Evolutionary conservation across 768 basidiomycete species (phyloP), one percentile per base, ranked within the genome.

Genomic region (Coprinellus aureogranulatus): DNA sequence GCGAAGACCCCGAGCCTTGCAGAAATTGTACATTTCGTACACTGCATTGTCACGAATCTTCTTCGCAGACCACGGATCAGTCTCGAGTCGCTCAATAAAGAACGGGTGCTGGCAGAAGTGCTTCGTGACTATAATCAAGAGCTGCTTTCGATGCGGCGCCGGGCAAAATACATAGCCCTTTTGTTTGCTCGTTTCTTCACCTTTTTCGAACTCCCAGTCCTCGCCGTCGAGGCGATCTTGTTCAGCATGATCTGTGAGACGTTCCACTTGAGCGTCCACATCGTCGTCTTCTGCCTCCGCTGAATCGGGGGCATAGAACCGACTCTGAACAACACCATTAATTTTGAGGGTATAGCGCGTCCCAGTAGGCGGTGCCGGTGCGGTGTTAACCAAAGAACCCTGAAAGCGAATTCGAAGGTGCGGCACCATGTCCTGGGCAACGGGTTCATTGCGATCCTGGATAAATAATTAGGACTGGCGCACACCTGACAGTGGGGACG

Each of bases 1-100:
- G 1, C 63, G 45, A 10, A 76, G 65, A 1, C 65, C 68, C 6
- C 67, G 59, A 10, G 23, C 20, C 0, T 62, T 23, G 51, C 75
- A 75, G 58, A 68, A 73, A 1, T 34, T 11, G 42, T 74, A 75
- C 72, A 77, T 75, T 39, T 75, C 72, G 2, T 57, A 41, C 0
- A 75, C 73, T 2, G 69, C 65, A 30, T 64, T 55, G 0, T 46
- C 9, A 1, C 61, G 59, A n/a, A 74, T 73, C 25, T 68, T 53
- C n/a, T 57, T 58, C 10, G 65, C 54, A 4, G 61, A 57, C 4
- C 31, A 28, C 11, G 22, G 23, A 16, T 51, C 28, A 18, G 48
- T 48, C 11, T 63, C 65, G 45, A 62, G 49, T 1, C 61, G 58
- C 30, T 67, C 66, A 4, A 64, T 59, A 49, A 71, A 66, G 1